Evolutionary conservation across 306 rosid genomes (phyloP), one percentile per base, ranked within the genome.

Genomic region (Senna siamea): DNA sequence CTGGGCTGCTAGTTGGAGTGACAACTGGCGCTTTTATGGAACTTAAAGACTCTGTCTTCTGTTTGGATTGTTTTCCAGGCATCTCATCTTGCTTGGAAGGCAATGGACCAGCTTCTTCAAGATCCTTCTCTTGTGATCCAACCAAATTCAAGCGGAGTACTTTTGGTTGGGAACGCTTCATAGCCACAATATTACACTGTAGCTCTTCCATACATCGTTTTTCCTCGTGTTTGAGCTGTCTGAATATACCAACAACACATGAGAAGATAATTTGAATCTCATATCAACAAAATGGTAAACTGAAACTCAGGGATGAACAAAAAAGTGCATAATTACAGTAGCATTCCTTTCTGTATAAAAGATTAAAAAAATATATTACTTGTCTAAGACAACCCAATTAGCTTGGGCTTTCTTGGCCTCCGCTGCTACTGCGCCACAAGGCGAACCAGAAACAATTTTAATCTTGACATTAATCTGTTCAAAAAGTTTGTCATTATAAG

Each of bases 1-100:
- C 99, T 0, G 99, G 99, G 80, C 99, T 95, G 71, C 99, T 95
- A 53, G 82, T 85, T 63, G 99, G 99, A 48, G 99, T 95, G 76
- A 92, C 93, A 46, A 79, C 89, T 1, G 81, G 90, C 66, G 89
- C 98, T 51, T 83, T 90, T 9, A 81, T 68, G 38, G 94, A 76
- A 64, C 58, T 78, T 28, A 76, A 77, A 76, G 93, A 78, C 68
- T 79, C 85, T 32, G 35, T 84, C 77, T 83, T 85, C 77, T 80
- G 87, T 48, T 84, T 81, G 41, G 83, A 28, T 58, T 77, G 84
- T 50, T 84, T 86, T 64, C 78, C 89, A 26, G 87, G 61, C 66
- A 74, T 75, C 50, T 76, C 84, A 69, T 81, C 89, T 74, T 57
- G 74, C 71, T 84, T 89, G 47, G 86, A 85, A 74, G 83, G 78